phyloP scores from a whole-genome alignment of 1,284 basidiomycete genomes.

The Ustilago nuda region DNA sequence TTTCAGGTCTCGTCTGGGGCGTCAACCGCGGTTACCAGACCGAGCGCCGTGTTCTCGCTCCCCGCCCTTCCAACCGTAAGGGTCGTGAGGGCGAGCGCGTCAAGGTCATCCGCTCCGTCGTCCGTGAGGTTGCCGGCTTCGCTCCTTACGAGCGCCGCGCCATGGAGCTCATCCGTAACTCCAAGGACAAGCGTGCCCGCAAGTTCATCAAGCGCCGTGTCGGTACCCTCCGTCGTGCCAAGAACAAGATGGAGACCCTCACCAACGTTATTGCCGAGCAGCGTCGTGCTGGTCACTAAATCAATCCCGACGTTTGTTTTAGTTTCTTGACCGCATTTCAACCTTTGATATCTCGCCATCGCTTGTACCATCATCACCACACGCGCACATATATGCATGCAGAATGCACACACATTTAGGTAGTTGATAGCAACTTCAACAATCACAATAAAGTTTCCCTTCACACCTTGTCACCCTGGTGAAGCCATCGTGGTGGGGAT shows the following conservation, averaged over 20 bases:
- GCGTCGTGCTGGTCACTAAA: slow-evolving; percentile 67
- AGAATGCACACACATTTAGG: slow-evolving; percentile 1
- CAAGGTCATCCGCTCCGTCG: slow-evolving; percentile 60
- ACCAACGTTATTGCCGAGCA: slow-evolving; percentile 67
- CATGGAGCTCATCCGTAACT: slow-evolving; percentile 98
- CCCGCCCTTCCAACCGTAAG: slow-evolving; percentile 91
- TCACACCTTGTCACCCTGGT: neutral
- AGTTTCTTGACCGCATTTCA: neutral
- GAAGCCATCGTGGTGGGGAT: neutral
- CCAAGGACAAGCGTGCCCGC: slow-evolving; percentile 76
- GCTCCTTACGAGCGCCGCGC: slow-evolving; percentile 98
- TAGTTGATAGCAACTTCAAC: neutral
- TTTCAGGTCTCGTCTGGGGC: slow-evolving; percentile 86
- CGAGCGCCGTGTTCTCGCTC: slow-evolving; percentile 82
- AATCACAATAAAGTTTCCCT: neutral
- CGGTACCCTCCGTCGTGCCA: slow-evolving; percentile 67
- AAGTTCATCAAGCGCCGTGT: slow-evolving; percentile 69
- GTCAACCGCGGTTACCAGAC: slow-evolving; percentile 93
- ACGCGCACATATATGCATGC: neutral
- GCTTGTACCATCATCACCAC: slow-evolving; percentile 18
- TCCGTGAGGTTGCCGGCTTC: slow-evolving; percentile 80
- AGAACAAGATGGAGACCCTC: slow-evolving; percentile 67
- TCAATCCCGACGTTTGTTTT: neutral
- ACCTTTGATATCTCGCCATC: slow-evolving; percentile 1
- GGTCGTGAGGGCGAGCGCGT: slow-evolving; percentile 78